phyloP scores from a whole-genome alignment of 176 grass and related monocot species.

The Microstegium vimineum region DNA sequence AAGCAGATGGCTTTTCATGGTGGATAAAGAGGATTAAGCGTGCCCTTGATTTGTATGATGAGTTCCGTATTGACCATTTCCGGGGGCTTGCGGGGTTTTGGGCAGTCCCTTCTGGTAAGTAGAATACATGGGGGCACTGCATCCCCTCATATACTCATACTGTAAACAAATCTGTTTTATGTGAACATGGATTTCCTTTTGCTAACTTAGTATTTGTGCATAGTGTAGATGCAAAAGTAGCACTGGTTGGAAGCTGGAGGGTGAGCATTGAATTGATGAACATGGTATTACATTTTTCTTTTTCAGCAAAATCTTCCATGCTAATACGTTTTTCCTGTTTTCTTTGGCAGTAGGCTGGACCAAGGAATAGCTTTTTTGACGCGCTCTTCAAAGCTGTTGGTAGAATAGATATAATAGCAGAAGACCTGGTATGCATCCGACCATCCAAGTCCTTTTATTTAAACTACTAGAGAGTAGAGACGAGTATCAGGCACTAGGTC shows the following conservation, averaged over 20 bases:
- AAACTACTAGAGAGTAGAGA: neutral
- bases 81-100: slow-evolving; percentile 85
- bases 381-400: slow-evolving; percentile 78
- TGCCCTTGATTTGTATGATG: slow-evolving; percentile 95
- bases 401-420: slow-evolving; percentile 78
- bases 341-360: slow-evolving; percentile 93
- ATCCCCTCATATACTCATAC: neutral
- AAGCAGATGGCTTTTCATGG: slow-evolving; percentile 71
- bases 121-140: slow-evolving; percentile 1
- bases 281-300: neutral
- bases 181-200: slow-evolving; percentile 9
- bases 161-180: slow-evolving; percentile 17
- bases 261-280: slow-evolving; percentile 46
- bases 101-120: slow-evolving; percentile 84
- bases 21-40: slow-evolving; percentile 93
- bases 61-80: slow-evolving; percentile 98
- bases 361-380: slow-evolving; percentile 88
- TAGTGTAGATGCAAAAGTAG: slow-evolving; percentile 77
- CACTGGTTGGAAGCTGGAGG: slow-evolving; percentile 83
- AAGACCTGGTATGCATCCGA: slow-evolving; percentile 70
- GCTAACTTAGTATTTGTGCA: slow-evolving; percentile 18
- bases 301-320: neutral
- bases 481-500: neutral
- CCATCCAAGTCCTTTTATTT: neutral
- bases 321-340: slow-evolving; percentile 38